Percentiles rank a stretch among this genome's conserved stretches.
Conservation (phyloP, 768 basidiomycete genomes). For the Guyanaporus albipodus region DNA sequence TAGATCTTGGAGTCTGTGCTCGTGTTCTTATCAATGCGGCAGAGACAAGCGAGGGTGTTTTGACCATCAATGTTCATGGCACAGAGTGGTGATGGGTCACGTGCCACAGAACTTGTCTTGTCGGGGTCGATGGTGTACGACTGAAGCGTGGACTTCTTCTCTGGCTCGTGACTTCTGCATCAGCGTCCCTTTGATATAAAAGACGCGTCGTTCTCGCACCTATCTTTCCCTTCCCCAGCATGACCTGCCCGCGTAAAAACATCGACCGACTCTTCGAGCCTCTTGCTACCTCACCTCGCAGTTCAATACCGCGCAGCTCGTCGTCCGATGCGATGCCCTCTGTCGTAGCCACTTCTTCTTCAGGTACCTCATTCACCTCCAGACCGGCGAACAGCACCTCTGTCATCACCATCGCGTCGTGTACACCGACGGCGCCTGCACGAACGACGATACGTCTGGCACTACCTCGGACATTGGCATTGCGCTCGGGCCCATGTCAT, state of each 20-base stretch:
- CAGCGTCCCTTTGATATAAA: too few species aligned
- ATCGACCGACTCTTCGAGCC: neutral
- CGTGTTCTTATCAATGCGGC: slow-evolving; percentile 80
- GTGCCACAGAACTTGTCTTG: slow-evolving; percentile 92
- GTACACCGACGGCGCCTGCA: slow-evolving; percentile 35
- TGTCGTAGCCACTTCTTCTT: too few species aligned
- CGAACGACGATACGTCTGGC: slow-evolving; percentile 28
- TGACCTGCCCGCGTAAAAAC: neutral
- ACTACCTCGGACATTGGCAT: too few species aligned
- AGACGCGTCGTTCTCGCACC: too few species aligned
- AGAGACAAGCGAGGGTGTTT: slow-evolving; percentile 97
- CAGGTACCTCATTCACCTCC: too few species aligned
- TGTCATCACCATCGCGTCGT: slow-evolving; percentile 9
- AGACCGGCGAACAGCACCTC: too few species aligned
- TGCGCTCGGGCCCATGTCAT: too few species aligned
- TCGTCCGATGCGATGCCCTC: slow-evolving; percentile 1
- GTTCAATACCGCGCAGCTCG: neutral
- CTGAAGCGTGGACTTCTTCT: slow-evolving; percentile 86
- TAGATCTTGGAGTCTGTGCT: slow-evolving; percentile 86
- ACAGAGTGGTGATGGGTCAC: slow-evolving; percentile 41
- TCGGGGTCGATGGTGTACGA: slow-evolving; percentile 89
- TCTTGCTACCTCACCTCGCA: neutral
- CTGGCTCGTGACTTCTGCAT: too few species aligned
- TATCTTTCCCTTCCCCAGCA: too few species aligned
- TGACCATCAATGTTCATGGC: slow-evolving; percentile 99